Evolutionary conservation across 352 stramenopile species (phyloP), one percentile per base, ranked within the genome.

Genomic region (Pythium myriotylum): DNA sequence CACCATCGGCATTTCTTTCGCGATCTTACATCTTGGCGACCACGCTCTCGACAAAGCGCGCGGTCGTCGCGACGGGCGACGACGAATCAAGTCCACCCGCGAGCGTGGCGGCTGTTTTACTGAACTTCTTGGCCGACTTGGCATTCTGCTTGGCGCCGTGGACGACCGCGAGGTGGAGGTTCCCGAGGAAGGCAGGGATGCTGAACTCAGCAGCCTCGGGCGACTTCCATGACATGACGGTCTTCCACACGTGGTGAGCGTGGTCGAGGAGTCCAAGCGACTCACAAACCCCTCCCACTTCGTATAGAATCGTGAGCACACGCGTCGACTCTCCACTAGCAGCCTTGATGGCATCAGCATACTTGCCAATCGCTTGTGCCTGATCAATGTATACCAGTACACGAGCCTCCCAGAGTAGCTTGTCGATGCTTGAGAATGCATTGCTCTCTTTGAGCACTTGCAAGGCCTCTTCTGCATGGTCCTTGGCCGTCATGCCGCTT

Each of bases 211-310:
- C 50, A 14, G 19, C 47, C 17, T 59, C 50, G 7, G 41, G 8
- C 19, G 50, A 24, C 41, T 67, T 67, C 50, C 51, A 67, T 24
- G 42, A 42, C 59, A 67, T 67, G 42, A 91, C 59, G 23, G 76
- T 72, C 56, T 87, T 88, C 84, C 84, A 92, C 56, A 88, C 68
- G 20, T 77, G 82, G 33, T 89, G 74, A 5, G 84, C 84, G 22
- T 67, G 62, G 43, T 92, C 76, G 24, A 78, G 58, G 3, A 66
- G 55, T 2, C 74, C 62, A 9, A 69, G 22, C 32, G 78, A 68
- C 57, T 92, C 84, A 48, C 85, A 88, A 23, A 86, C 20, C 0
- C 65, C 76, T 12, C 74, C 84, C 24, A 92, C 59, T 46, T 92
- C 81, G 35, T 74, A 68, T 41, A 92, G 60, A n/a, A 88, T 75